A percentile compares a stretch with the other conserved stretches of the same genome.
Evolutionary conservation across 257 asterid genomes (phyloP).

Genomic region (Nicotiana tabacum): DNA sequence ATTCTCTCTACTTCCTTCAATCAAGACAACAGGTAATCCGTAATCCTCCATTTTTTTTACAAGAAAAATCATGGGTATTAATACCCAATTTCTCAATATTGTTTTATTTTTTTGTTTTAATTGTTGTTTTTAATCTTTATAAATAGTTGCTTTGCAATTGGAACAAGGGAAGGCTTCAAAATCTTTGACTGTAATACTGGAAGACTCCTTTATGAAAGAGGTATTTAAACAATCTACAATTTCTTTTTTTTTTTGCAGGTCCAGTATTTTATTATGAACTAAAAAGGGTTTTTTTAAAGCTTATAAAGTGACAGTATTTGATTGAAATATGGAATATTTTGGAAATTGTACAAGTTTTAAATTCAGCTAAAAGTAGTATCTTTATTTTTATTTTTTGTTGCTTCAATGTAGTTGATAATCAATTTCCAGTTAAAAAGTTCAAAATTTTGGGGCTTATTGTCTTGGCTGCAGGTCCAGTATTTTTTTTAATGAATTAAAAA

Average conservation of each 20-base stretch:
- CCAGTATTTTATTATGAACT: conserved; percentile 1
- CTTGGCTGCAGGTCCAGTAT: too few relatives aligned
- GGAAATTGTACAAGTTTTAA: neutral
- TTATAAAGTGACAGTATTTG: neutral
- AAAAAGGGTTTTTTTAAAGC: neutral
- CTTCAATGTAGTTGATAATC: neutral
- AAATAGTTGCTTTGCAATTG: conserved; percentile 77
- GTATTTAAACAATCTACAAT: conserved; percentile 17
- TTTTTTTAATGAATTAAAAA: too few relatives aligned
- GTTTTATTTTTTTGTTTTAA: neutral
- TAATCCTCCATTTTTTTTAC: neutral
- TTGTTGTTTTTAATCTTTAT: neutral
- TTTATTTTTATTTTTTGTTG: neutral
- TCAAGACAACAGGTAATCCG: conserved; percentile 78
- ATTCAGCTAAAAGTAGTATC: neutral
- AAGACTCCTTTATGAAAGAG: conserved; percentile 76
- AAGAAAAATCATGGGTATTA: neutral
- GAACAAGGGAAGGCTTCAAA: conserved; percentile 74
- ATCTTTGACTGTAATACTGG: conserved; percentile 71
- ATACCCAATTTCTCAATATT: neutral
- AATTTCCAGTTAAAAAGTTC: neutral
- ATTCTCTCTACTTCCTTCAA: conserved; percentile 81
- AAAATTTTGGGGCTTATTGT: too few relatives aligned
- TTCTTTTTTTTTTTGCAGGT: neutral
- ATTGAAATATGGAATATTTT: neutral